Base-by-base conservation (phyloP, 495 filamentous ascomycete species). In the Neurospora sp. region DNA sequence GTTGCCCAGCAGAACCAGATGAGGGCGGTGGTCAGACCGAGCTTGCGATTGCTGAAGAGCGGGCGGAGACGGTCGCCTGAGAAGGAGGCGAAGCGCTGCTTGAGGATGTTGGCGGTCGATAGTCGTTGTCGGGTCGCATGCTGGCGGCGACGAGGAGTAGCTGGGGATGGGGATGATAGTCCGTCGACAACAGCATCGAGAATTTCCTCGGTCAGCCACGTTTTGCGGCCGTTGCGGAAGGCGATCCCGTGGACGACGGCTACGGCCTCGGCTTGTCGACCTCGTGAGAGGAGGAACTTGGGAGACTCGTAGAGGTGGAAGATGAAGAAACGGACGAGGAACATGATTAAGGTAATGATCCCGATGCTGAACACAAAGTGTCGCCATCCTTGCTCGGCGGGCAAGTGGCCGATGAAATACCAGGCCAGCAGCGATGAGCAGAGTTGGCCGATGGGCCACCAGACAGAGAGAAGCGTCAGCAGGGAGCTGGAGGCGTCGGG, bases 231-330 rank as follows among this genome's bases (percentile, higher is more conserved):
- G 77, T 96, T 96, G 12, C 89, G 85, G 71, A 84, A 84, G 0
- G 92, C 93, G 66, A 95, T 90, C 60, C 92, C 91, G 49, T 93
- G 91, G 4, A 95, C 88, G 11, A 92, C 89, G 14, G 89, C 89
- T 14, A 94, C 92, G 9, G 93, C 93, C 75, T 93, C 90, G 6
- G 87, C 84, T 78, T 94, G 91, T 14, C 91, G 89, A 16, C 92
- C 92, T n/a, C 87, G 84, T 2, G 89, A 90, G 20, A 95, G 87
- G n/a, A 94, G 82, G 76, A 86, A 95, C 78, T 96, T 96, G 31
- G 93, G 93, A 4, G 91, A 93, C 78, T 96, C 93, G 80, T 90
- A 93, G 23, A 96, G 86, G 74, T 92, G 90, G 82, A 96, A 96
- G 71, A 93, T 81, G 77, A 93, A 89, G 85, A 94, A 94, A 7